Base-by-base conservation (phyloP, 2,329 filamentous ascomycete species). In the Fusarium avenaceum region DNA sequence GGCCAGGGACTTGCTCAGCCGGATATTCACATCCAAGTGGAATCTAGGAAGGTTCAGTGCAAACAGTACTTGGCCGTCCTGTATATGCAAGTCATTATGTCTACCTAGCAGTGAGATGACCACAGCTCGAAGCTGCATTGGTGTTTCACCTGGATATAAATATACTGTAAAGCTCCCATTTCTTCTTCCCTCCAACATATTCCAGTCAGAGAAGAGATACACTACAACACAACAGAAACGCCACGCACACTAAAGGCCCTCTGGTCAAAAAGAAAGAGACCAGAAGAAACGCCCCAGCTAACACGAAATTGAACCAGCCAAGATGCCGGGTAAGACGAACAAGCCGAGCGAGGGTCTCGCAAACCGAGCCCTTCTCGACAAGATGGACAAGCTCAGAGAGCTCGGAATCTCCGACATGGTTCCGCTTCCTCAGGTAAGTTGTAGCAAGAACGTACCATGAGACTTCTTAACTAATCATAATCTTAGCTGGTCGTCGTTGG, bases 401-500 rank as follows among this genome's bases (percentile, higher is more conserved):
- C 74, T 80, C 9, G 78, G 76, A 8, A 73, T 83, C 8, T 80
- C 78, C 7, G 68, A 77, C 0, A 71, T 76, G 30, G 73, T 83
- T 11, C 56, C 76, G 39, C 72, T 78, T 2, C 76, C 75, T 1
- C 89, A 93, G 81, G 92, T 95, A 67, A 38, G 57, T 3, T 9
- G 3, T 14, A 3, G 1, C 11, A 0, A 24, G 4, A 11, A 7
- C 4, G 10, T 20, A 3, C 0, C 7, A 44, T 35, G 13, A 26
- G 3, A 26, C 7, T 30, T 4, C 8, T 11, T 9, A 69, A 49
- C n/a, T 63, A 2, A n/a, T 2, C 1, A 2, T 11, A 2, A 9
- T n/a, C 13, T 4, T 86, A 92, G 80, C 92, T 96, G 70, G 91
- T 91, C 35, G 92, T 94, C 9, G 92, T 95, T 11, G 93, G 93